Evolutionary conservation across 2,329 filamentous ascomycete genomes (phyloP).

Genomic region (Neonectria punicea): DNA sequence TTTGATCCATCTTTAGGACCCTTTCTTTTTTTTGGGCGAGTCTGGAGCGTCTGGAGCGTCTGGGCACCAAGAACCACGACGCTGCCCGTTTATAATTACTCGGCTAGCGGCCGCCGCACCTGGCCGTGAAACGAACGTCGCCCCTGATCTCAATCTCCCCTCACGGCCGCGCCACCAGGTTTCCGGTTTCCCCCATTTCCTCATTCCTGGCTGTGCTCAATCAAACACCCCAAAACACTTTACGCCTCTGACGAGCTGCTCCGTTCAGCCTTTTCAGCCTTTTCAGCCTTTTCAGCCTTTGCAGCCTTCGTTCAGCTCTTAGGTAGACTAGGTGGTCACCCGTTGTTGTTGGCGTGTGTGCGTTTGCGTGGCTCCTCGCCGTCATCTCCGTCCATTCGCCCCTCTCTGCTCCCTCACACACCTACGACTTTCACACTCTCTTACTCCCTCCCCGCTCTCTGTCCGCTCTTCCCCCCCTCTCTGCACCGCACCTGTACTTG

Average conservation of each 20-base stretch:
- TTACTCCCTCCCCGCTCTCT: not conserved
- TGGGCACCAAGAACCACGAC: not conserved
- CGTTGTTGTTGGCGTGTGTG: not conserved
- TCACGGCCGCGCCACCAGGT: constrained; percentile 23
- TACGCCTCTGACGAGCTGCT: constrained; percentile 34
- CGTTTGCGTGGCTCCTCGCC: not conserved
- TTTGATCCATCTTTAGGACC: not conserved
- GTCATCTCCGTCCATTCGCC: not conserved
- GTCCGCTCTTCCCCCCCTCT: not conserved
- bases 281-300: not conserved
- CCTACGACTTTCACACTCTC: not conserved
- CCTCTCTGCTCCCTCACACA: not conserved
- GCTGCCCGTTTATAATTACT: constrained; percentile 32
- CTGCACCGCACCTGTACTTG: not conserved
- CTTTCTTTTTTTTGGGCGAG: not conserved
- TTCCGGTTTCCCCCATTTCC: constrained; percentile 10
- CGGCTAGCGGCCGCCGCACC: constrained; percentile 37
- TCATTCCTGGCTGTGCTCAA: constrained; percentile 11
- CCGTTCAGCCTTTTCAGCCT: not conserved
- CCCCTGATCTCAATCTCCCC: constrained; percentile 39
- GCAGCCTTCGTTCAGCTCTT: not conserved
- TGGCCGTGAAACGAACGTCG: constrained; percentile 43
- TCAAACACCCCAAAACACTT: constrained; percentile 18
- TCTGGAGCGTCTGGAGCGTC: not conserved
- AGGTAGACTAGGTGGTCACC: not conserved